These are phyloP conservation scores for Phaseolus lunatus DNA, from an alignment of 306 rosid species.

Conservation along the genomic window DNA sequence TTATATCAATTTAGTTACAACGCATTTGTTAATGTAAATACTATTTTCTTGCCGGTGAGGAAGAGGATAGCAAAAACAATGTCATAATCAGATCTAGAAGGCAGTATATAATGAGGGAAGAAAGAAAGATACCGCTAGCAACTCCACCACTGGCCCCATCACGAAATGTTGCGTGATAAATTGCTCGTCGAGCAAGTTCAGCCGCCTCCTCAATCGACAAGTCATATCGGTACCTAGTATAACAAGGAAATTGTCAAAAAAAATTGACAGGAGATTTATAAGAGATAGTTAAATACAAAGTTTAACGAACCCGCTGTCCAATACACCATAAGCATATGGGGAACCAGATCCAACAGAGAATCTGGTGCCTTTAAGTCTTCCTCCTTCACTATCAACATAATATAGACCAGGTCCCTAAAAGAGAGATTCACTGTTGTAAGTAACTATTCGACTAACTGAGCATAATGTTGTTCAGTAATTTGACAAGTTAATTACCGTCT, in stretches of 20 bases:
- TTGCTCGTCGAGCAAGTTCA: constrained; percentile 86
- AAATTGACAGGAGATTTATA: background rate
- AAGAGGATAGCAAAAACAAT: constrained; percentile 13
- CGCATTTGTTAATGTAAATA: background rate
- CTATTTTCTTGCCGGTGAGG: background rate
- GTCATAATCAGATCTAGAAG: constrained; percentile 6
- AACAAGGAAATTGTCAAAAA: constrained; percentile 37
- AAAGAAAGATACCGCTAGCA: constrained; percentile 73
- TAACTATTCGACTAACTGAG: constrained; percentile 8
- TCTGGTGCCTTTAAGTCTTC: constrained; percentile 90
- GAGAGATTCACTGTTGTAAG: constrained; percentile 1
- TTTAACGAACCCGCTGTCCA: constrained; percentile 76
- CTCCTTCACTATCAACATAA: constrained; percentile 97
- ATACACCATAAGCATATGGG: constrained; percentile 95
- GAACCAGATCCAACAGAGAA: constrained; percentile 99
- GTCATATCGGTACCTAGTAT: constrained; percentile 71
- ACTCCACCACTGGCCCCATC: constrained; percentile 99
- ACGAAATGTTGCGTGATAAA: constrained; percentile 94
- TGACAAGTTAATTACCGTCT: constrained; percentile 66
- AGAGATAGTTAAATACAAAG: constrained; percentile 14
- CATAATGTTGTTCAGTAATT: background rate
- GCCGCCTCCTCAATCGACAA: constrained; percentile 84
- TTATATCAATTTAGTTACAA: background rate
- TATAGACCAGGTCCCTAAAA: constrained; percentile 95
- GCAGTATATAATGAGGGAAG: background rate